Conservation (phyloP, 352 stramenopile genomes). For the Globisporangium alternatum region DNA sequence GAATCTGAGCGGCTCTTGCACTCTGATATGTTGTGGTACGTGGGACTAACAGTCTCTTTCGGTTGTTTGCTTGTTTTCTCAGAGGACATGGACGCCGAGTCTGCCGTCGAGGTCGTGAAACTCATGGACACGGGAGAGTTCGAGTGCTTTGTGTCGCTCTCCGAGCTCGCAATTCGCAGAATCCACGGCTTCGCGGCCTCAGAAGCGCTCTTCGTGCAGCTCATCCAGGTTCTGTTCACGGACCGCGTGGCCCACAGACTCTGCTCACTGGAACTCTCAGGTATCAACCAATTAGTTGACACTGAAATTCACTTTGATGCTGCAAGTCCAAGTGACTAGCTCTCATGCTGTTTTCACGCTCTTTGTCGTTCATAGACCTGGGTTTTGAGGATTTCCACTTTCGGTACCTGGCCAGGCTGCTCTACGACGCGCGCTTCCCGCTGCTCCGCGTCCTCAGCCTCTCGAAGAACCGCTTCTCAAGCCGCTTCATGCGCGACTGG, state of each 20-base stretch:
- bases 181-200: slow-evolving; percentile 23
- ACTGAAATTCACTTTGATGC: no score
- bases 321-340: no score
- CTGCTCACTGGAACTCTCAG: slow-evolving; percentile 26
- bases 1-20: no score
- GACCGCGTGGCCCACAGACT: slow-evolving; percentile 40
- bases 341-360: neutral
- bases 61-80: neutral
- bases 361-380: slow-evolving; percentile 21
- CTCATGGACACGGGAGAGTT: slow-evolving; percentile 30
- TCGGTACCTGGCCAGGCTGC: slow-evolving; percentile 37
- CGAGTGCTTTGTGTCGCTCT: slow-evolving; percentile 40
- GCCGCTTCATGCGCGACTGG: slow-evolving; percentile 64
- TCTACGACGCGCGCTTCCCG: slow-evolving; percentile 48
- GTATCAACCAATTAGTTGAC: slow-evolving; percentile 9
- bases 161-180: slow-evolving; percentile 26
- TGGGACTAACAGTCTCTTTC: neutral
- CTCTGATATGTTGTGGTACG: neutral
- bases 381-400: slow-evolving; percentile 43
- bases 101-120: slow-evolving; percentile 29
- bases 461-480: slow-evolving; percentile 45
- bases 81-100: slow-evolving; percentile 17
- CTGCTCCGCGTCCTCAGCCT: slow-evolving; percentile 30
- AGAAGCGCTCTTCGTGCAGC: slow-evolving; percentile 33
- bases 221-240: slow-evolving; percentile 58